phyloP scores from a whole-genome alignment of 83 land plant genomes.

The Thuja plicata region DNA sequence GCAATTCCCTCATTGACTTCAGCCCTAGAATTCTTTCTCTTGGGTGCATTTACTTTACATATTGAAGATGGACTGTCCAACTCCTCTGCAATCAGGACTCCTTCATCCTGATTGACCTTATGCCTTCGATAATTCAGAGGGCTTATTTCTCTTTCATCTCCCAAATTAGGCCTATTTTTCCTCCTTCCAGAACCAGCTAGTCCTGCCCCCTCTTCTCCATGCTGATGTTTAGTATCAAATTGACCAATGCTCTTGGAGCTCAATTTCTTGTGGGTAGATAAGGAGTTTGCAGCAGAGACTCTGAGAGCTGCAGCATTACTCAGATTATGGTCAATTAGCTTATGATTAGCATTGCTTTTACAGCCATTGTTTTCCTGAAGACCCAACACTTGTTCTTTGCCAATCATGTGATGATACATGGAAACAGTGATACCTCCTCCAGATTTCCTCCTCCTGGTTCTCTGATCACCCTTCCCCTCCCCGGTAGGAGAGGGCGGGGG shows the following conservation, averaged over 20 bases:
- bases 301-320: background rate
- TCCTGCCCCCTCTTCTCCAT: background rate
- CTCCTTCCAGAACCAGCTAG: slow-evolving; percentile 7
- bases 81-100: background rate
- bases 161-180: background rate
- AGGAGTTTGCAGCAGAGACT: background rate
- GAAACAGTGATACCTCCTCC: background rate
- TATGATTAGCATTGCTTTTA: background rate
- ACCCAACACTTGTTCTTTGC: background rate
- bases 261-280: background rate
- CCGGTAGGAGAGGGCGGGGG: background rate
- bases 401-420: background rate
- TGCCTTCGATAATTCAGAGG: background rate
- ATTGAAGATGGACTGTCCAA: background rate
- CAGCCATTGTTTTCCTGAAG: background rate
- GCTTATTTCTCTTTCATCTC: slow-evolving; percentile 8
- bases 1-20: background rate
- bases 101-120: background rate
- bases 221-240: background rate
- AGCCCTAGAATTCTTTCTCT: background rate
- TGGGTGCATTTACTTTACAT: background rate
- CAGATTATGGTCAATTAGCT: background rate
- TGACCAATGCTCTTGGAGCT: slow-evolving; percentile 10
- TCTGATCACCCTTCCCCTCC: slow-evolving; percentile 14
- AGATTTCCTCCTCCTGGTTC: background rate